These are phyloP conservation scores for Alnus rubra DNA, from an alignment of 306 rosid species.

Conservation along the genomic window DNA sequence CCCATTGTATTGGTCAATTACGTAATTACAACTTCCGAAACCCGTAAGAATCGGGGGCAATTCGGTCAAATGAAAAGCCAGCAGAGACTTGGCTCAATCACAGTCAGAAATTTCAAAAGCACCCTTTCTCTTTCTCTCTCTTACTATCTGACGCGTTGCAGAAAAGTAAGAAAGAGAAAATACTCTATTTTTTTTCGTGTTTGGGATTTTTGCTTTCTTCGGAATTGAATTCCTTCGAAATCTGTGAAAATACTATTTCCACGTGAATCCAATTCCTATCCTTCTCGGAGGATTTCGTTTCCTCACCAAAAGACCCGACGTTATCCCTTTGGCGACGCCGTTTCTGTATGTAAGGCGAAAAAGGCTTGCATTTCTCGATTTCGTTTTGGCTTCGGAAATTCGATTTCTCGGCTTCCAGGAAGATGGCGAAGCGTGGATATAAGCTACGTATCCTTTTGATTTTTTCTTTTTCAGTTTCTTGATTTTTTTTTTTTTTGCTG, in stretches of 20 bases:
- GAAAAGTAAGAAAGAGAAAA: neutral
- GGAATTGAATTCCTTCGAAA: neutral
- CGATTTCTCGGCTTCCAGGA: conserved; percentile 30
- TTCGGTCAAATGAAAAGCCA: conserved; percentile 24
- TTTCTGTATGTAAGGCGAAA: conserved; percentile 23
- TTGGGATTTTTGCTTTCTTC: neutral
- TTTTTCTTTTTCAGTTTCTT: neutral
- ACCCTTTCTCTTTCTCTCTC: neutral
- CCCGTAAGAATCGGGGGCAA: conserved; percentile 25
- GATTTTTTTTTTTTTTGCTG: neutral
- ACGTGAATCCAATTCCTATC: conserved; percentile 42
- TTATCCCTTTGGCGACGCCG: neutral
- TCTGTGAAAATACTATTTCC: neutral
- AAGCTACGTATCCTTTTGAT: conserved; percentile 88
- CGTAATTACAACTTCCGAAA: neutral
- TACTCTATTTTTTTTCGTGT: neutral
- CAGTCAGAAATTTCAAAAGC: conserved; percentile 25
- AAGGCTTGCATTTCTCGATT: neutral
- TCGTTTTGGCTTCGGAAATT: conserved; percentile 35
- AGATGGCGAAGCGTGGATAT: conserved; percentile 91
- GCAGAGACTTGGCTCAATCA: conserved; percentile 3
- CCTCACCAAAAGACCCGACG: neutral
- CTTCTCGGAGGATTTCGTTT: conserved; percentile 34
- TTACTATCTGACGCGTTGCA: conserved; percentile 12
- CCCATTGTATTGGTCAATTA: no score